Conservation (phyloP, 768 basidiomycete genomes). For the Sporobolomyces phaffii region DNA sequence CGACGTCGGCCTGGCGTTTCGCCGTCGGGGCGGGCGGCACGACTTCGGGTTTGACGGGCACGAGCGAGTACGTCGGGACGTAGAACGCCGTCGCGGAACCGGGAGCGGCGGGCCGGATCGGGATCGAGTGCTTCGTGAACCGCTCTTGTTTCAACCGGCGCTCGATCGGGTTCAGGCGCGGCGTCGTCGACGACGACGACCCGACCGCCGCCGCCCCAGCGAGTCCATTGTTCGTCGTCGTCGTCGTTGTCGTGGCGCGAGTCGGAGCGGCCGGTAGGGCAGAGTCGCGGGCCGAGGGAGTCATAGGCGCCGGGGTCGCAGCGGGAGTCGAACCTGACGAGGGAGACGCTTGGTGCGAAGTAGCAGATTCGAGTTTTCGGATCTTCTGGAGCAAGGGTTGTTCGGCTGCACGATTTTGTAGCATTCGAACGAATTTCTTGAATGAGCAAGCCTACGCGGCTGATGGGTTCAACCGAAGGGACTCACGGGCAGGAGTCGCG, state of each 20-base stretch:
- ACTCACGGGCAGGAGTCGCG: constrained; percentile 8
- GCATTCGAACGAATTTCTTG: no score
- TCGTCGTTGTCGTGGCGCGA: not conserved
- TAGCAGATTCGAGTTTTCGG: constrained; percentile 16
- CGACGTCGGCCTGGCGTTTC: constrained; percentile 48
- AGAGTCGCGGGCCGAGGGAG: not conserved
- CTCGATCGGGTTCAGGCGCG: not conserved
- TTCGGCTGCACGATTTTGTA: not conserved
- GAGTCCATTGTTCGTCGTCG: not conserved
- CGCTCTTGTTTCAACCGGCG: constrained; percentile 28
- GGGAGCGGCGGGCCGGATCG: constrained; percentile 18
- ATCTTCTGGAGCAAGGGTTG: constrained; percentile 21
- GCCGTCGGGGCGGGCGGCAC: constrained; percentile 46
- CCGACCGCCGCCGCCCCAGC: no score
- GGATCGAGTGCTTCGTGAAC: constrained; percentile 34
- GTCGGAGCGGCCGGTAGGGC: not conserved
- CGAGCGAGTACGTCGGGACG: constrained; percentile 29
- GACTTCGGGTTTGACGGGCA: constrained; percentile 28
- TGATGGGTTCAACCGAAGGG: not conserved
- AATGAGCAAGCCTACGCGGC: no score
- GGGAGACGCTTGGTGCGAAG: not conserved
- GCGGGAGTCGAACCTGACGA: constrained; percentile 1
- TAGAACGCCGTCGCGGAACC: constrained; percentile 30
- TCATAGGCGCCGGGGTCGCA: not conserved
- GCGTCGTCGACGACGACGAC: not conserved